Evolutionary conservation across 2,329 filamentous ascomycete species (phyloP).

Genomic region (Aspergillus pseudoterreus): DNA sequence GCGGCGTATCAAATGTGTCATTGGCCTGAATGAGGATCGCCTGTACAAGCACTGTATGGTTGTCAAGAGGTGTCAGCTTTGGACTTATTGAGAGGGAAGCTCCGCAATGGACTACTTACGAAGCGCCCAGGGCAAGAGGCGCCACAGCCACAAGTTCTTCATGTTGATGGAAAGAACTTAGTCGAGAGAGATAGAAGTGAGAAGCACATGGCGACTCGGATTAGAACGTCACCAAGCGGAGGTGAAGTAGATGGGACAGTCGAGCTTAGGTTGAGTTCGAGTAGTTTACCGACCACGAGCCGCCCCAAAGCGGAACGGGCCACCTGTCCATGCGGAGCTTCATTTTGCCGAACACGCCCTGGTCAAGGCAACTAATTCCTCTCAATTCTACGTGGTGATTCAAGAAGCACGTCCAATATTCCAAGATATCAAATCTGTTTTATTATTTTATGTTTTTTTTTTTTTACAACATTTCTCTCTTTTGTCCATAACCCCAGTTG

Average conservation of each 20-base stretch:
- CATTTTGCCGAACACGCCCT: constrained; percentile 28
- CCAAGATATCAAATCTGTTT: constrained; percentile 1
- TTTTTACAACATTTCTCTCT: constrained; percentile 12
- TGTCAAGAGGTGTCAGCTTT: constrained; percentile 18
- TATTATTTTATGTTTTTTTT: constrained; percentile 12
- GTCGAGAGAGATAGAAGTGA: constrained; percentile 15
- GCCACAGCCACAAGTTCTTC: constrained; percentile 30
- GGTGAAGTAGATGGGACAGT: constrained; percentile 1
- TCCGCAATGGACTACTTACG: constrained; percentile 22
- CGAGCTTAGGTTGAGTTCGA: neutral
- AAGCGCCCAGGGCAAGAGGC: constrained; percentile 31
- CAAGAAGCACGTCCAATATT: neutral
- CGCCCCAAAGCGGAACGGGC: constrained; percentile 22
- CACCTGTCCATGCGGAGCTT: constrained; percentile 38
- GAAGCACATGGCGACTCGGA: constrained; percentile 33
- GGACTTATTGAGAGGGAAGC: constrained; percentile 1
- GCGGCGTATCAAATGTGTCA: constrained; percentile 11
- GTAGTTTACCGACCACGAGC: too few species aligned
- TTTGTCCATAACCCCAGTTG: constrained; percentile 11
- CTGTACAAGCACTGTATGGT: constrained; percentile 29
- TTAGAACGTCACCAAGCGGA: constrained; percentile 5
- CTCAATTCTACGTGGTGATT: neutral
- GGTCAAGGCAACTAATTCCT: neutral
- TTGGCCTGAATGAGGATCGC: constrained; percentile 24
- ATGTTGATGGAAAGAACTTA: constrained; percentile 28